Conservation (phyloP, 2,329 filamentous ascomycete genomes). For the Ophiocordyceps camponoti-saundersi region DNA sequence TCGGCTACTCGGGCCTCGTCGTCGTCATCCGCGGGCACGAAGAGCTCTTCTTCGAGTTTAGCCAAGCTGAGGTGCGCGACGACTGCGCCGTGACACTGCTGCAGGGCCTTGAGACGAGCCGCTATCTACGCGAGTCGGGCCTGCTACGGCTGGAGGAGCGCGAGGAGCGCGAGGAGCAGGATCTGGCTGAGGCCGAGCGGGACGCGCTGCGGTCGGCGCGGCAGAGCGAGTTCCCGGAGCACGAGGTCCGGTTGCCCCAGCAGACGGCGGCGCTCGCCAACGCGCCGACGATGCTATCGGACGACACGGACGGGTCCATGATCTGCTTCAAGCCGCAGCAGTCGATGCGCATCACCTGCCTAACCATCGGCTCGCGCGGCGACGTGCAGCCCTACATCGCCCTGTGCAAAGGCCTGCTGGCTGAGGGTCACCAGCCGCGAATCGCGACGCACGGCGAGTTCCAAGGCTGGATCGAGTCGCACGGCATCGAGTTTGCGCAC, state of each 20-base stretch:
- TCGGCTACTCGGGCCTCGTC: conserved; percentile 79
- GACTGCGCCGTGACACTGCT: conserved; percentile 76
- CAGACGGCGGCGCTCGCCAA: conserved; percentile 30
- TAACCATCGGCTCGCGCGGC: conserved; percentile 89
- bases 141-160: conserved; percentile 50
- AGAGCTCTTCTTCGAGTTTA: conserved; percentile 93
- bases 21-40: conserved; percentile 89
- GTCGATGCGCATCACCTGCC: conserved; percentile 69
- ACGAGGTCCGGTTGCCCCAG: conserved; percentile 32
- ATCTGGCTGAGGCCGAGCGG: conserved; percentile 64
- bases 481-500: conserved; percentile 82
- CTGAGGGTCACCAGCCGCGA: conserved; percentile 68
- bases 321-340: conserved; percentile 78
- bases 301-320: conserved; percentile 75
- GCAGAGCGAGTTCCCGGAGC: conserved; percentile 29
- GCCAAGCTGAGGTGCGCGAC: conserved; percentile 59
- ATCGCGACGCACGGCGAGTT: conserved; percentile 94
- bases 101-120: conserved; percentile 55
- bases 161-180: conserved; percentile 53
- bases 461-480: conserved; percentile 70
- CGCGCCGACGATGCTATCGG: conserved; percentile 65
- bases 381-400: conserved; percentile 98
- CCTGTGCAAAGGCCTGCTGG: conserved; percentile 74
- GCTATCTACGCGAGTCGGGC: conserved; percentile 53
- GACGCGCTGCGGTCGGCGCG: conserved; percentile 65